Percentiles rank a stretch among this genome's conserved stretches.
Conservation (phyloP, 139 green algal species). For the Yamagishiella unicocca region DNA sequence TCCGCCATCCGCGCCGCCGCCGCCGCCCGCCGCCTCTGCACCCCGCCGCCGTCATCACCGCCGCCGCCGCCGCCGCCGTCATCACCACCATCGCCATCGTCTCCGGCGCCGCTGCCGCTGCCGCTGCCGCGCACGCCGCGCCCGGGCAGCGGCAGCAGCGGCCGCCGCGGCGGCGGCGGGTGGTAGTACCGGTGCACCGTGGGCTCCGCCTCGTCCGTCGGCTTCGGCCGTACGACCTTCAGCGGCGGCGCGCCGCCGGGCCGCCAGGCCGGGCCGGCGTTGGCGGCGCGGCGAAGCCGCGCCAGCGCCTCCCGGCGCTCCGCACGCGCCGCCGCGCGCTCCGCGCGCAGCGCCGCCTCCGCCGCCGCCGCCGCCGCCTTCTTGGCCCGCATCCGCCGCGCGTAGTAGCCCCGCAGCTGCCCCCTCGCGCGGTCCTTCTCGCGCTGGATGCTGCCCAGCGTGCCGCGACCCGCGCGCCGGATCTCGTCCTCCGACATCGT, state of each 20-base stretch:
- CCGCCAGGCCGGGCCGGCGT: slow-evolving; percentile 15
- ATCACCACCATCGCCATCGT: background rate
- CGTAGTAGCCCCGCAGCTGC: slow-evolving; percentile 12
- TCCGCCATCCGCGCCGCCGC: background rate
- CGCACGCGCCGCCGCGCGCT: background rate
- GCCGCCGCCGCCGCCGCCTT: background rate
- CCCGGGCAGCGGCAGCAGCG: background rate
- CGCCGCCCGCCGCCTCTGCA: background rate
- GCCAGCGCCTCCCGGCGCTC: background rate
- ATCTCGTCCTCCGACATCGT: slow-evolving; percentile 37
- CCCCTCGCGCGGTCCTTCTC: background rate
- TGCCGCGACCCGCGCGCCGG: background rate
- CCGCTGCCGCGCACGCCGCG: background rate
- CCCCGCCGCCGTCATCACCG: background rate
- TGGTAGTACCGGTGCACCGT: background rate
- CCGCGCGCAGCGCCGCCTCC: background rate
- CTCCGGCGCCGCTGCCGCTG: background rate
- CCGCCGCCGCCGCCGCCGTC: no score
- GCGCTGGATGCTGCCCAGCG: background rate
- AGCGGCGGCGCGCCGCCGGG: slow-evolving; percentile 9
- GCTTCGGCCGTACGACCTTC: background rate
- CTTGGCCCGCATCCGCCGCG: background rate
- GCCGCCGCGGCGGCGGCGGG: background rate
- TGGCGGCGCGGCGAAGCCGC: background rate
- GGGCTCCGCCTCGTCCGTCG: background rate